Conservation (phyloP, 2,329 filamentous ascomycete genomes). For the Dactylellina sp. region DNA sequence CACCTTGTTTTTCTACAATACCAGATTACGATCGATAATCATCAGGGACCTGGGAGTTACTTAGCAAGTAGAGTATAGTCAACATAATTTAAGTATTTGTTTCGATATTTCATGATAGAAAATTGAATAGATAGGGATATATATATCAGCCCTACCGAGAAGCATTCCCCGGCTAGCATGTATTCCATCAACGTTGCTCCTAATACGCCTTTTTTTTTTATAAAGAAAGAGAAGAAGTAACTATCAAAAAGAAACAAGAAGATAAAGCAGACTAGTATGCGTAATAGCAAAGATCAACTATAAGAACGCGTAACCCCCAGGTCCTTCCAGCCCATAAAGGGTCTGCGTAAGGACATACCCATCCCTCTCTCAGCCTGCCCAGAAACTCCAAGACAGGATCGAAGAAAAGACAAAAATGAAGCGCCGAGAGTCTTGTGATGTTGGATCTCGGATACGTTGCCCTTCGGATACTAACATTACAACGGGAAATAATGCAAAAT, state of each 20-base stretch:
- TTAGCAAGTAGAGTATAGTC: no score
- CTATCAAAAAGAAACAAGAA: constrained; percentile 2
- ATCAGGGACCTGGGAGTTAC: no score
- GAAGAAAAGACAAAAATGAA: constrained; percentile 3
- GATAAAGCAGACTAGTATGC: constrained; percentile 17
- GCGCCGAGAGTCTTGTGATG: background rate
- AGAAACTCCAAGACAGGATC: constrained; percentile 12
- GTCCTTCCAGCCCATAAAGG: background rate
- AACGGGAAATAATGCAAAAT: constrained; percentile 5
- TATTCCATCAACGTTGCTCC: background rate
- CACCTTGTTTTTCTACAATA: no score
- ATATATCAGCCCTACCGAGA: no score
- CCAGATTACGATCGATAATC: no score
- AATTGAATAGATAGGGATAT: no score
- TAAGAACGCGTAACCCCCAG: constrained; percentile 25
- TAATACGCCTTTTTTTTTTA: constrained; percentile 8
- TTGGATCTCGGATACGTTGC: constrained; percentile 30
- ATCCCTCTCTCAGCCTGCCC: constrained; percentile 27
- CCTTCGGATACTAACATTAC: constrained; percentile 21
- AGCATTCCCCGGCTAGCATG: no score
- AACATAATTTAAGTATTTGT: no score
- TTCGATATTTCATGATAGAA: no score
- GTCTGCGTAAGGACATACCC: constrained; percentile 16
- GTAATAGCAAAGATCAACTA: constrained; percentile 10
- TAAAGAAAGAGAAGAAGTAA: no score